Conservation (phyloP, 176 grass and related monocot species). For the Phoenix dactylifera region DNA sequence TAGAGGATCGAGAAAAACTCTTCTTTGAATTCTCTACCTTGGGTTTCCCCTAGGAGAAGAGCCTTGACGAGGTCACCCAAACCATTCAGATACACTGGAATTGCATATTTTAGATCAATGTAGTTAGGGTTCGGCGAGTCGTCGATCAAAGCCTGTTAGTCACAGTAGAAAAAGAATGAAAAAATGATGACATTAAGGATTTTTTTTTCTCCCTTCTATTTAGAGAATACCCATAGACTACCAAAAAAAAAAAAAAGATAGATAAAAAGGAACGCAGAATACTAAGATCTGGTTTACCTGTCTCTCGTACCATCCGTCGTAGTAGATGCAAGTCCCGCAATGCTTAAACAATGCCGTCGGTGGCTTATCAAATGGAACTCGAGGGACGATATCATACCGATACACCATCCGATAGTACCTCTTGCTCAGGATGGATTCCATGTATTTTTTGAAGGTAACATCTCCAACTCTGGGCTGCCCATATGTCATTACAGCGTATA, state of each 20-base stretch:
- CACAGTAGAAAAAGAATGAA: background rate
- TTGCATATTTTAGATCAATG: constrained; percentile 34
- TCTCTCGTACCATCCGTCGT: constrained; percentile 47
- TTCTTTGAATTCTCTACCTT: constrained; percentile 52
- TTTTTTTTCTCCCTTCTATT: too few relatives aligned
- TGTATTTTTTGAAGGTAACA: constrained; percentile 17
- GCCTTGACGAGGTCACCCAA: constrained; percentile 52
- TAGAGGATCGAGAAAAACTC: constrained; percentile 36
- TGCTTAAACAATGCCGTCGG: constrained; percentile 30
- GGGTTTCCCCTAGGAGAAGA: constrained; percentile 20
- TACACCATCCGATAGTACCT: constrained; percentile 48
- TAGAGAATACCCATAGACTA: too few relatives aligned
- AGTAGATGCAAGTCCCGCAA: constrained; percentile 53
- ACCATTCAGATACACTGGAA: constrained; percentile 37
- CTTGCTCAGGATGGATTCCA: background rate
- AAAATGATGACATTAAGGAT: too few relatives aligned
- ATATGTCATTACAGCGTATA: constrained; percentile 38
- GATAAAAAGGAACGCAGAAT: too few relatives aligned
- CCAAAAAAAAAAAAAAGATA: too few relatives aligned
- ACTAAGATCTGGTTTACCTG: background rate
- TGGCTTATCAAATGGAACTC: constrained; percentile 54
- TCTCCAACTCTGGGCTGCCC: constrained; percentile 79
- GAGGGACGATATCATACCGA: constrained; percentile 64
- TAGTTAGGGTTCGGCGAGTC: constrained; percentile 68
- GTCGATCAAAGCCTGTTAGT: constrained; percentile 13